A percentile compares a stretch with the other conserved stretches of the same genome.
Conservation (phyloP, 2,329 filamentous ascomycete species). For the Neurospora crassa region DNA sequence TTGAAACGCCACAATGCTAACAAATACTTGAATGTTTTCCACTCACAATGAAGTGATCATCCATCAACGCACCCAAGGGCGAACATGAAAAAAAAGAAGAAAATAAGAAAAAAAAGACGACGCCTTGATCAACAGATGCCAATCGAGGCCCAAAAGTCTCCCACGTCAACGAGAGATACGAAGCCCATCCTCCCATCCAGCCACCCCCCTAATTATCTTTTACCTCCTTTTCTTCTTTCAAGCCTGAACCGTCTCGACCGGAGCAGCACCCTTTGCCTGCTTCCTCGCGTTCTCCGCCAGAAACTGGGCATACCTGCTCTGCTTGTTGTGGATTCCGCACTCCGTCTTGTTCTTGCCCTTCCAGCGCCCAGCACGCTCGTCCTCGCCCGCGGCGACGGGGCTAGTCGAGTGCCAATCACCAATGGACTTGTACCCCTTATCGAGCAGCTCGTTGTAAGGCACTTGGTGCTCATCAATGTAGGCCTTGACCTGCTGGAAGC, state of each 20-base stretch:
- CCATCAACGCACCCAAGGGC: background rate
- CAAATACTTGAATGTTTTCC: background rate
- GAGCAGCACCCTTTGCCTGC: slow-evolving; percentile 4
- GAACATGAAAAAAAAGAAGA: background rate
- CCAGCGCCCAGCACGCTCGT: slow-evolving; percentile 94
- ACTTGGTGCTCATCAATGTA: slow-evolving; percentile 83
- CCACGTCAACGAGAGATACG: background rate
- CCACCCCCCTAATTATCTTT: background rate
- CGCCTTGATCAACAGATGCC: background rate
- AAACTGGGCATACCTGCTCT: slow-evolving; percentile 85
- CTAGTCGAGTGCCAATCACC: slow-evolving; percentile 97
- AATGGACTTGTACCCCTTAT: slow-evolving; percentile 94
- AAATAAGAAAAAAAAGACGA: background rate
- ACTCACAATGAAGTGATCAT: background rate
- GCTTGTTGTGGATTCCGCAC: slow-evolving; percentile 98
- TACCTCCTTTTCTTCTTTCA: background rate
- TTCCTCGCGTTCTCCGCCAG: slow-evolving; percentile 28
- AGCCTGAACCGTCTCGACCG: background rate
- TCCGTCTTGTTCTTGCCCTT: slow-evolving; percentile 94
- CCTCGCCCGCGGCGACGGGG: slow-evolving; percentile 82
- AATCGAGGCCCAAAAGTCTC: background rate
- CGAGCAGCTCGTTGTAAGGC: slow-evolving; percentile 86
- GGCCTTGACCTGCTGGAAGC: slow-evolving; percentile 76
- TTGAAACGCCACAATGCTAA: background rate
- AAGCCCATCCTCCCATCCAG: slow-evolving; percentile 3